phyloP scores from a whole-genome alignment of 164 flowering plant genomes.

The Magnolia officinalis region DNA sequence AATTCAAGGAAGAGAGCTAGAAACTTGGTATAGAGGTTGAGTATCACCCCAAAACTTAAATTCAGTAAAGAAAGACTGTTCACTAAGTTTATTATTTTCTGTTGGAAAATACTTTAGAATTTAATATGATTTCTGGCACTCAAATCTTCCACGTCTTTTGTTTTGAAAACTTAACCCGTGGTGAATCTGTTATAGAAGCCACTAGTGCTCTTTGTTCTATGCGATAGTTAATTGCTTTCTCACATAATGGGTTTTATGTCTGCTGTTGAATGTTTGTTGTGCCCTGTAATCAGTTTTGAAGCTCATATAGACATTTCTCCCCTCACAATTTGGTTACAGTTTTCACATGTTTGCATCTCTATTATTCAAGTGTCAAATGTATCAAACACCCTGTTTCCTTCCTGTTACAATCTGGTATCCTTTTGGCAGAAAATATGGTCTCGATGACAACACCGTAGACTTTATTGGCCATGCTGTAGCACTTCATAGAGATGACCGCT shows the following conservation, averaged over 20 bases:
- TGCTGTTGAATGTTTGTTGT: neutral
- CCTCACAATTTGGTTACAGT: neutral
- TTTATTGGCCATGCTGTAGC: conserved; percentile 92
- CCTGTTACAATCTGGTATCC: neutral
- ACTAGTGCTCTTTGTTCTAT: neutral
- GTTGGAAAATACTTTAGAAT: too few relatives aligned
- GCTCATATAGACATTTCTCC: neutral
- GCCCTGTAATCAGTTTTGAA: neutral
- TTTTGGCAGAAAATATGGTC: conserved; percentile 74
- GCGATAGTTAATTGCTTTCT: neutral
- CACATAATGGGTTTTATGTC: neutral
- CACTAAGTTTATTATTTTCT: too few relatives aligned
- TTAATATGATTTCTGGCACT: neutral
- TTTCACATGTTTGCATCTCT: neutral
- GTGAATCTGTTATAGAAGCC: neutral
- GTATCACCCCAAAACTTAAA: too few relatives aligned
- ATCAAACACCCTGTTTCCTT: neutral
- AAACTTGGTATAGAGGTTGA: too few relatives aligned
- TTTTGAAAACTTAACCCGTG: neutral
- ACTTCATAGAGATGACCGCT: conserved; percentile 82
- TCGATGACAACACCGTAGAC: conserved; percentile 86
- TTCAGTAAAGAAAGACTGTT: too few relatives aligned
- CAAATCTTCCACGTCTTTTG: neutral
- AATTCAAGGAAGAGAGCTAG: too few relatives aligned
- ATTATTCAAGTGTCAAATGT: neutral